phyloP scores from a whole-genome alignment of 2,329 filamentous ascomycete genomes.

The Gaeumannomyces sp. region DNA sequence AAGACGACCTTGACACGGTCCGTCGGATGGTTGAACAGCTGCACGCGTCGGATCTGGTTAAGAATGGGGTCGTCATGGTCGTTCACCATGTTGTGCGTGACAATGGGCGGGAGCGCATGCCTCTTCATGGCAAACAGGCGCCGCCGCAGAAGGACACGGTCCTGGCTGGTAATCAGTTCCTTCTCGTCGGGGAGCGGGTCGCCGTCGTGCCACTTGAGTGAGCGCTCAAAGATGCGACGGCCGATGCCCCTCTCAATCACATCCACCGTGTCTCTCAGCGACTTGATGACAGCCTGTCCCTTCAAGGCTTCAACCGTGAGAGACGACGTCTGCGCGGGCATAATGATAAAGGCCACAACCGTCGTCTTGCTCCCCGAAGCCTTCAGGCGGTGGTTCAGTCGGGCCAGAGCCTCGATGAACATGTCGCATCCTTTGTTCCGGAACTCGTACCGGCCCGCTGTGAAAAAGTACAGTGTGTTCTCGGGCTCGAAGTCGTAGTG shows the following conservation, averaged over 20 bases:
- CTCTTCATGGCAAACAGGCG: conserved; percentile 97
- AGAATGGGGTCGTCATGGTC: conserved; percentile 89
- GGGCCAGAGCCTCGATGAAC: conserved; percentile 96
- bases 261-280: conserved; percentile 84
- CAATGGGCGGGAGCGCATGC: conserved; percentile 81
- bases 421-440: conserved; percentile 98
- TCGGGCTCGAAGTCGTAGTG: conserved; percentile 96
- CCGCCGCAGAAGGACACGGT: conserved; percentile 85
- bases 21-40: conserved; percentile 91
- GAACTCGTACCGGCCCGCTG: conserved; percentile 93
- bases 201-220: conserved; percentile 91
- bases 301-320: conserved; percentile 93
- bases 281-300: conserved; percentile 96
- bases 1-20: conserved; percentile 98
- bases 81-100: conserved; percentile 98
- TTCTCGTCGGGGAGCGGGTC: conserved; percentile 93
- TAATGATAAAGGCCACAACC: conserved; percentile 95
- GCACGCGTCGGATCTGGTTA: conserved; percentile 90
- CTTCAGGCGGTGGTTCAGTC: conserved; percentile 92
- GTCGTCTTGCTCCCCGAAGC: conserved; percentile 78
- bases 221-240: conserved; percentile 89
- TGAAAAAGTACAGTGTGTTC: conserved; percentile 97
- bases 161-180: conserved; percentile 85
- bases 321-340: conserved; percentile 94
- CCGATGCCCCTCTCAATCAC: conserved; percentile 91